phyloP scores from a whole-genome alignment of 2,329 filamentous ascomycete species.

The Ascomycota sp. region DNA sequence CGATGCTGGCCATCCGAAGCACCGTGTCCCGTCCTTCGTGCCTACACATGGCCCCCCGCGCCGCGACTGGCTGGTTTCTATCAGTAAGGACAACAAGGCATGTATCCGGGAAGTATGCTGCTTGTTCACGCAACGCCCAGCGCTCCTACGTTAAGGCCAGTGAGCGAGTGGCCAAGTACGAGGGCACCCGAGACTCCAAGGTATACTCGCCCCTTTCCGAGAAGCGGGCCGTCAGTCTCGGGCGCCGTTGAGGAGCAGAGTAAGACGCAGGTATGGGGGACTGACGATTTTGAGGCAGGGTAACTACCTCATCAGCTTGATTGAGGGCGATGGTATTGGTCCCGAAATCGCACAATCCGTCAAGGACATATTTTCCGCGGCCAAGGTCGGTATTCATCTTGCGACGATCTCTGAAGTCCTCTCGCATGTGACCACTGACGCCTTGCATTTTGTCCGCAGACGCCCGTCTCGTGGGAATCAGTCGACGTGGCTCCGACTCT shows the following conservation, averaged over 20 bases:
- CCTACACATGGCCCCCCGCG: slow-evolving; percentile 47
- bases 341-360: slow-evolving; percentile 95
- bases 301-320: slow-evolving; percentile 88
- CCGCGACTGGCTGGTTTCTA: slow-evolving; percentile 19
- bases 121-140: slow-evolving; percentile 11
- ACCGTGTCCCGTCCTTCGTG: slow-evolving; percentile 60
- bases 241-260: no score
- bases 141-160: slow-evolving; percentile 44
- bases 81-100: slow-evolving; percentile 9
- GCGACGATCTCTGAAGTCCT: neutral
- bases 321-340: slow-evolving; percentile 97
- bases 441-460: no score
- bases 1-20: slow-evolving; percentile 73
- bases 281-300: slow-evolving; percentile 35
- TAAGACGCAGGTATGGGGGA: no score
- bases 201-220: slow-evolving; percentile 30
- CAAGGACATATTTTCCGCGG: slow-evolving; percentile 95
- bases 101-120: neutral
- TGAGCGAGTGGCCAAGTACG: slow-evolving; percentile 77
- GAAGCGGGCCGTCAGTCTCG: neutral
- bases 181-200: slow-evolving; percentile 71
- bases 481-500: slow-evolving; percentile 88
- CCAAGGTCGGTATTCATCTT: slow-evolving; percentile 42
- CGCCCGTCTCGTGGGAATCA: slow-evolving; percentile 89
- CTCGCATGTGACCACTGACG: neutral